Evolutionary conservation across 257 asterid genomes (phyloP), one percentile per base, ranked within the genome.

Genomic region (Nyctanthes arbortristis): DNA sequence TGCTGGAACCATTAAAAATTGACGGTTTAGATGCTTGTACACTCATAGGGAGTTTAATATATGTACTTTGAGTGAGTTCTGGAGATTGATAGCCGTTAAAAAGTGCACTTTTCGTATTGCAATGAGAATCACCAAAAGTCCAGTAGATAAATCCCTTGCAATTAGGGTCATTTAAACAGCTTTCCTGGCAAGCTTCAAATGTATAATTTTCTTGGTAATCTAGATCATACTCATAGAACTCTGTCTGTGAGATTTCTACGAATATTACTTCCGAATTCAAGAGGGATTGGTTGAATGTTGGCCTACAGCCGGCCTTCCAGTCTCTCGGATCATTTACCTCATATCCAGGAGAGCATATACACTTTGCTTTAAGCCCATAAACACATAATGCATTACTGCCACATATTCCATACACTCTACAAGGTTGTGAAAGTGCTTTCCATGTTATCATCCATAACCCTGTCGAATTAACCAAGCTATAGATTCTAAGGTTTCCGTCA

Each of bases 321-420:
- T 89, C 81, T 34, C 68, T 79, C 4, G 68, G 66, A 60, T 85
- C 81, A 1, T 14, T 56, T 20, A 55, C 66, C 65, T 61, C 36
- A 58, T 73, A 84, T 18, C 92, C 94, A 1, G 90, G 90, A 2
- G 92, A 92, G 33, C 94, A 87, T 0, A 83, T 72, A 64, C 96
- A 89, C 24, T 25, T 77, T 0, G 86, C 75, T 12, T 52, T 63
- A 0, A 79, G 80, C 9, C 73, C 60, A 30, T 82, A 87, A 49
- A 75, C 85, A 43, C 94, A 89, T n/a, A 89, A 49, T 8, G 80
- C 85, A 65, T 83, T 83, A 65, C 80, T 82, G 33, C 96, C 96
- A 30, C 96, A 89, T 10, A 87, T 33, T 4, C 90, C 92, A 27
- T 74, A 79, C 2, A 81, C 82, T 7, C 10, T 4, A 58, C 96